Base-by-base conservation (phyloP, 768 basidiomycete species). In the Pleurotus salmoneostramineus region DNA sequence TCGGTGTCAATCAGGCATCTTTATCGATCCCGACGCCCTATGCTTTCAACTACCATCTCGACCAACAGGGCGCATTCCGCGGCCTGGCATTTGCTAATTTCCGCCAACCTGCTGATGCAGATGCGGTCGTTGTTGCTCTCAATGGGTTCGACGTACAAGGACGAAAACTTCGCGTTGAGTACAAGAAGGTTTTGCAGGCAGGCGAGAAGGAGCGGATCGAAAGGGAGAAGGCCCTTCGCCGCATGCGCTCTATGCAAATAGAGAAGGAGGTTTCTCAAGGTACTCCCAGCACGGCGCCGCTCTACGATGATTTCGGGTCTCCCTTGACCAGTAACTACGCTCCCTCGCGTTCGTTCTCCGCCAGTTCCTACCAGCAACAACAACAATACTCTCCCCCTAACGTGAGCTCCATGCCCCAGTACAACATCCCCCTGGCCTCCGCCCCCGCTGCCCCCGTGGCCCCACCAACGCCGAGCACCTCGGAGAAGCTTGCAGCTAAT, bases 191-290 rank as follows among this genome's bases (percentile, higher is more conserved):
- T 6, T 77, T 99, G n/a, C 95, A 98, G 71, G 95, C 95, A 3
- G 95, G 96, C 50, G 97, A 99, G 74, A 99, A 99, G 75, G 97
- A 99, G 68, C 85, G 93, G 58, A 99, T 98, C 68, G 97, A 99
- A 73, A 79, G 96, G 58, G 96, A 98, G 78, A 99, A 99, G 79
- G 97, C 97, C 2, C 86, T 99, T 61, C 89, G 95, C 62, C 83
- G 97, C 60, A 99, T 99, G 95, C 88, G 93, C 63, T 95, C 92
- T 47, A 96, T 97, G 85, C 95, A 98, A 69, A 73, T 97, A 33
- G 92, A 94, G 74, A 92, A 91, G 71, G 92, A 94, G 67, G 84
- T 87, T 67, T 85, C 86, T 64, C 83, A 87, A 59, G 77, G 73
- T 15, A 75, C 67, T 43, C 27, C 50, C 15, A 36, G 37, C 61